Evolutionary conservation across 1,139 yeast genomes (phyloP).

Genomic region (Diutina siamensis): DNA sequence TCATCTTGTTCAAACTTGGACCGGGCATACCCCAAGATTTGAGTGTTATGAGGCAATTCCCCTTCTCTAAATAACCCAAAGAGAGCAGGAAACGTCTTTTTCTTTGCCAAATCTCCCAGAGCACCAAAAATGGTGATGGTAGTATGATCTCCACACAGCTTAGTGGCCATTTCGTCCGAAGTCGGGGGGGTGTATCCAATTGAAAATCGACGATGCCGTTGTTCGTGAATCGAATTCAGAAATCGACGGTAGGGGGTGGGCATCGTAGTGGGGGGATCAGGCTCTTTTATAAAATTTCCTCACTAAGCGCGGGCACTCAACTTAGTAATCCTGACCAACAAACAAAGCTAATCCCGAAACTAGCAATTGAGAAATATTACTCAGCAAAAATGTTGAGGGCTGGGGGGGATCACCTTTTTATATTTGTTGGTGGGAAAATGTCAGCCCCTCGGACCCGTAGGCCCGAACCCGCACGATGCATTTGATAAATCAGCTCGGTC

Average conservation of each 20-base stretch:
- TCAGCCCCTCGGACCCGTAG: too few relatives aligned
- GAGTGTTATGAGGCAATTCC: constrained; percentile 54
- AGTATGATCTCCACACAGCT: constrained; percentile 46
- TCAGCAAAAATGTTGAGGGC: too few relatives aligned
- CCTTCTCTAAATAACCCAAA: constrained; percentile 72
- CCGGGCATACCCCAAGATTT: constrained; percentile 88
- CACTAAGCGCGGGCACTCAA: neutral
- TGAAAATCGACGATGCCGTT: constrained; percentile 4
- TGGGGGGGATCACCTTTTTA: too few relatives aligned
- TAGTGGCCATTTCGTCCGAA: constrained; percentile 10
- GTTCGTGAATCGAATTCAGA: constrained; percentile 5
- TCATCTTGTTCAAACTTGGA: constrained; percentile 59
- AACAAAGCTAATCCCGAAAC: too few relatives aligned
- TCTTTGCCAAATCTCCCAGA: constrained; percentile 92
- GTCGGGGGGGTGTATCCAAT: neutral
- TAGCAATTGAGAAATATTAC: too few relatives aligned
- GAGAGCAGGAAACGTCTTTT: constrained; percentile 82
- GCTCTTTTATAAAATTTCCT: neutral
- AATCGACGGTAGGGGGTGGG: constrained; percentile 2
- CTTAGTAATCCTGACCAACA: too few relatives aligned
- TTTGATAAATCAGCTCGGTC: neutral
- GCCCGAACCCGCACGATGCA: too few relatives aligned
- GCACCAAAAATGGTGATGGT: constrained; percentile 88
- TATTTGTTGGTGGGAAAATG: too few relatives aligned
- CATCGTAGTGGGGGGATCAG: neutral